Conservation (phyloP, 345 rosid genomes). For the sweet orange (Citrus sinensis) region DVS_A1.0 CM039163.1:824001-824500, state of each 20-base stretch:
- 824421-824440: conserved; percentile 33
- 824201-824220: conserved; percentile 5
- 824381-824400: conserved; percentile 28
- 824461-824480: conserved; percentile 23
- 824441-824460: conserved; percentile 27
- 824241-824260: neutral
- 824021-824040: conserved; percentile 97
- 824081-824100: conserved; percentile 81
- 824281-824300: neutral
- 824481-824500: conserved; percentile 25
- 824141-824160: conserved; percentile 90
- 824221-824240: neutral
- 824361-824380: conserved; percentile 31
- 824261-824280: neutral
- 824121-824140: conserved; percentile 79
- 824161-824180: conserved; percentile 93
- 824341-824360: conserved; percentile 66
- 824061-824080: conserved; percentile 88
- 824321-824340: neutral
- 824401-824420: conserved; percentile 35
- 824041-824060: conserved; percentile 79
- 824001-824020: conserved; percentile 97
- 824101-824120: conserved; percentile 89
- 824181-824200: conserved; percentile 42
- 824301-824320: neutral